Base-by-base conservation (phyloP, 2,329 filamentous ascomycete genomes). In the Lizonia empirigonia region DNA sequence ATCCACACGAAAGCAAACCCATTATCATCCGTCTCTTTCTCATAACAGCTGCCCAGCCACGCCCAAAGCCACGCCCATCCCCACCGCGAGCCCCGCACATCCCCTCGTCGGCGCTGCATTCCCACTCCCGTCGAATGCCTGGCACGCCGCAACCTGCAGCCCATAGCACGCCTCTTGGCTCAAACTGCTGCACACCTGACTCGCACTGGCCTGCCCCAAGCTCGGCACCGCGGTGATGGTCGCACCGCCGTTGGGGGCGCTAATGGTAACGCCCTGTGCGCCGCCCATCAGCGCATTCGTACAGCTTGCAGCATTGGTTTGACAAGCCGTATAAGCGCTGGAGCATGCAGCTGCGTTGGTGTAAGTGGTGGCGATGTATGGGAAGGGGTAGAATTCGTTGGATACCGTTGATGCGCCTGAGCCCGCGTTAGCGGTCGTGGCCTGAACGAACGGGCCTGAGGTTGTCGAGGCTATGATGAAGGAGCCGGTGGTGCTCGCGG, bases 341-440 rank as follows among this genome's bases (percentile, higher is more conserved):
- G 79, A 78, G 68, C 81, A 84, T 30, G 75, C 73, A 42, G 73
- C 76, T 53, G 78, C 76, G 51, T 82, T 77, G 23, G 71, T 65
- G 64, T 83, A 83, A 50, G 77, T 77, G 2, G 81, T 83, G 13
- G 81, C 78, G 42, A 83, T 79, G 59, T 74, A 75, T 42, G 80
- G 65, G 56, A 82, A 83, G 15, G 81, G 80, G 55, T 78, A 84
- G 53, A 72, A 77, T 10, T 74, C 73, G 52, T 80, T 81, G 20
- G 76, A 64, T 65, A 82, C 72, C n/a, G 76, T 80, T 51, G 62
- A 67, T 32, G 59, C 50, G 13, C 27, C 27, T 15, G 39, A 42
- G n/a, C 27, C 27, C 16, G 39, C 39, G n/a, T 35, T 29, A 36
- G 49, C 54, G 24, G 50, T 55, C 18, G 61, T 57, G 35, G 57